Conservation (phyloP, 1,139 yeast genomes). For the Casaregolazyma suthepensis region DNA sequence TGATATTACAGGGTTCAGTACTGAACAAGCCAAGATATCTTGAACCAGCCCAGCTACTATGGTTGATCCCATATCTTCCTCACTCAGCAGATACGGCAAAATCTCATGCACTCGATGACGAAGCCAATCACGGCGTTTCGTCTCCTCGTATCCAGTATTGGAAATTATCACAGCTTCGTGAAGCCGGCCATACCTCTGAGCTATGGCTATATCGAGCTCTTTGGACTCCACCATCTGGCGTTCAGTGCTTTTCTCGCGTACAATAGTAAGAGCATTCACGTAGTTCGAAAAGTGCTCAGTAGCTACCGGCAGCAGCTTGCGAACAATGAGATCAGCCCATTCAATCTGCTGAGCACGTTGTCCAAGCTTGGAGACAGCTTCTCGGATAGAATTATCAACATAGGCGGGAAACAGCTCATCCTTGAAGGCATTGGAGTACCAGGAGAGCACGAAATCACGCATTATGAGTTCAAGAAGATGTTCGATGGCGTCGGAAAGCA, state of each 20-base stretch:
- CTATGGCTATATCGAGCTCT: slow-evolving; percentile 52
- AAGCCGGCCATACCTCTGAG: slow-evolving; percentile 54
- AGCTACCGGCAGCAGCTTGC: slow-evolving; percentile 55
- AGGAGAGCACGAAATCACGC: slow-evolving; percentile 54
- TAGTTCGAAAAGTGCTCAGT: slow-evolving; percentile 59
- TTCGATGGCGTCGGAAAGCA: slow-evolving; percentile 49
- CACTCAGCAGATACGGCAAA: slow-evolving; percentile 47
- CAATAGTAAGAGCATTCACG: slow-evolving; percentile 43
- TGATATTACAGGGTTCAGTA: slow-evolving; percentile 48
- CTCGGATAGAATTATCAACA: slow-evolving; percentile 45
- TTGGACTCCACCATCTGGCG: slow-evolving; percentile 36
- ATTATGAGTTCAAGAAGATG: slow-evolving; percentile 48
- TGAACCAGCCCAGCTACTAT: slow-evolving; percentile 47
- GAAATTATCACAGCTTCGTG: slow-evolving; percentile 57
- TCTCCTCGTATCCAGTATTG: slow-evolving; percentile 35
- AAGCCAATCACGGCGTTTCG: slow-evolving; percentile 49
- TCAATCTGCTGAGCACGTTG: slow-evolving; percentile 43
- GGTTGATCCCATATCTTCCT: slow-evolving; percentile 44
- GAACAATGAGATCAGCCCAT: slow-evolving; percentile 51
- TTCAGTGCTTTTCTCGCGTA: slow-evolving; percentile 25
- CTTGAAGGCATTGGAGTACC: slow-evolving; percentile 53
- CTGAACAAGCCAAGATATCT: slow-evolving; percentile 58
- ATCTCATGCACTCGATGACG: slow-evolving; percentile 40
- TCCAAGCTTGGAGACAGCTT: slow-evolving; percentile 40
- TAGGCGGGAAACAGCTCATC: slow-evolving; percentile 49